phyloP scores from a whole-genome alignment of 164 flowering plant species.

The Cinnamomum micranthum region DNA sequence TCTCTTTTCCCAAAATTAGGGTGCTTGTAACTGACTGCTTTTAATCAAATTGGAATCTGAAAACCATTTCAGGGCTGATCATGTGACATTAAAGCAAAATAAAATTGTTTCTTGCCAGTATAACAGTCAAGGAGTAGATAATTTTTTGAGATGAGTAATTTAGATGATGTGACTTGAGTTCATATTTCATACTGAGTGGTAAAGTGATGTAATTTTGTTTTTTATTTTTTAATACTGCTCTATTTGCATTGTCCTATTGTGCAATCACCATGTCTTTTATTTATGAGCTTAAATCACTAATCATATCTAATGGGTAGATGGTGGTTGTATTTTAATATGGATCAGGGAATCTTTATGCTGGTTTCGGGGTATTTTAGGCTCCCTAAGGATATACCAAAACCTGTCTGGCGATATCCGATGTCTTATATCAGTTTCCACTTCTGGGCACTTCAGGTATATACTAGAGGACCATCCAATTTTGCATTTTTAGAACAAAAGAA shows the following conservation, averaged over 20 bases:
- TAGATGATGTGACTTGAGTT: background rate
- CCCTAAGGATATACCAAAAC: conserved; percentile 94
- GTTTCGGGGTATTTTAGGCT: conserved; percentile 97
- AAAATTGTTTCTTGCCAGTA: background rate
- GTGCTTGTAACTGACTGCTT: background rate
- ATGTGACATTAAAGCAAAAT: background rate
- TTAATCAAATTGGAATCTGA: background rate
- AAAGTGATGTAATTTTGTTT: background rate
- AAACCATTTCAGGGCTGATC: background rate
- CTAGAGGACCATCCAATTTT: background rate
- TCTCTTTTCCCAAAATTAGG: too few species aligned
- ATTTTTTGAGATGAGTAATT: background rate
- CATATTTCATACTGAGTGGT: too few species aligned
- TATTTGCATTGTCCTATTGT: background rate
- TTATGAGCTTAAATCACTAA: background rate
- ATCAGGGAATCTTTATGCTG: conserved; percentile 93
- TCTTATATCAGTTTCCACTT: conserved; percentile 92
- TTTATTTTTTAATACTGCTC: background rate
- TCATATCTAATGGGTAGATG: conserved; percentile 1
- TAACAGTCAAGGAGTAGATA: background rate
- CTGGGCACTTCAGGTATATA: conserved; percentile 96
- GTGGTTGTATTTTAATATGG: background rate
- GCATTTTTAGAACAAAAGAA: background rate
- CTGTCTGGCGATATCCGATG: conserved; percentile 96
- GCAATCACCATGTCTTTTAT: background rate